These are phyloP conservation scores for Nepenthes alata DNA, from an alignment of 179 eudicot species.

Conservation along the genomic window DNA sequence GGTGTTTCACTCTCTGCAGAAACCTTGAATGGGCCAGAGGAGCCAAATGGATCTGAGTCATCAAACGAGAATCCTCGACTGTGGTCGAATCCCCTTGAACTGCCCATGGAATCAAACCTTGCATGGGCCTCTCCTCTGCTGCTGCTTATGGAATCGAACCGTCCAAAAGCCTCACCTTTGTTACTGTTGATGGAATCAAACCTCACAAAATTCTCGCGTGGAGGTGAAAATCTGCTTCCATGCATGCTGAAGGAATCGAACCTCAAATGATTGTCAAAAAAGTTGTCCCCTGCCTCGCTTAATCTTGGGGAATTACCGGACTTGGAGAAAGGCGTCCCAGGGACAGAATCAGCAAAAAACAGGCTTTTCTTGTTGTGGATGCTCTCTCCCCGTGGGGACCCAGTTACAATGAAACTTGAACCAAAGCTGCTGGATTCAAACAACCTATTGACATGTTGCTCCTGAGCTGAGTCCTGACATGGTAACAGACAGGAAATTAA, in stretches of 20 bases:
- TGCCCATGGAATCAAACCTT: slow-evolving; percentile 54
- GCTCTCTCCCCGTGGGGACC: slow-evolving; percentile 37
- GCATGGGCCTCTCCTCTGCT: slow-evolving; percentile 19
- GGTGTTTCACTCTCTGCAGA: slow-evolving; percentile 51
- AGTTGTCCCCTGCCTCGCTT: slow-evolving; percentile 53
- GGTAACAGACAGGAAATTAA: no score
- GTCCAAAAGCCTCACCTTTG: slow-evolving; percentile 32
- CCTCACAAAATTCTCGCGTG: slow-evolving; percentile 47
- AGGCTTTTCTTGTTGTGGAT: slow-evolving; percentile 27
- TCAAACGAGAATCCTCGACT: slow-evolving; percentile 65
- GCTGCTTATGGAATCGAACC: slow-evolving; percentile 42
- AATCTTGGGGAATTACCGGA: slow-evolving; percentile 50
- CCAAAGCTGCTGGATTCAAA: slow-evolving; percentile 58
- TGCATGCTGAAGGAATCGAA: slow-evolving; percentile 68
- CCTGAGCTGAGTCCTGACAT: slow-evolving; percentile 38
- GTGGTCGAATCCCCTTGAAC: slow-evolving; percentile 48
- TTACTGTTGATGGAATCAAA: slow-evolving; percentile 58
- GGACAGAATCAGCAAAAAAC: slow-evolving; percentile 64
- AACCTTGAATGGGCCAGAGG: slow-evolving; percentile 77
- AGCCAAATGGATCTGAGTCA: slow-evolving; percentile 84
- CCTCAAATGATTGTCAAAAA: slow-evolving; percentile 60
- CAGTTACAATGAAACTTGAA: slow-evolving; percentile 37
- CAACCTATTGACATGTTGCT: slow-evolving; percentile 39
- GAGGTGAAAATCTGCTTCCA: slow-evolving; percentile 53
- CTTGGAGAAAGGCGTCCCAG: slow-evolving; percentile 59